These are phyloP conservation scores for Neofusicoccum umdonicola DNA, from an alignment of 2,329 filamentous ascomycete genomes.

Conservation along the genomic window DNA sequence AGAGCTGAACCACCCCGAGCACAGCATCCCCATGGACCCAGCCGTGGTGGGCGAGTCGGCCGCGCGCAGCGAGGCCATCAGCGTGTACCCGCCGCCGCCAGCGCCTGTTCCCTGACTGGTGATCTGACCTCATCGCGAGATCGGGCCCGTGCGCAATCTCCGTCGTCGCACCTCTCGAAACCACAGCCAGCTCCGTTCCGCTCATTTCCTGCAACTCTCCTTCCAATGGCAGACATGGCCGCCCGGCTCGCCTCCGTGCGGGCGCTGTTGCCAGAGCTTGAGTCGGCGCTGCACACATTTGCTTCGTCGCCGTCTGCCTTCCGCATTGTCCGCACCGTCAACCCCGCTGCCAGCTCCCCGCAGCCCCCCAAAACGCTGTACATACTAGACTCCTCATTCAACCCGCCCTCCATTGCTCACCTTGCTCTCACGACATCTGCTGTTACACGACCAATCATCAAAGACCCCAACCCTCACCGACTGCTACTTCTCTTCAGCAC, in stretches of 20 bases:
- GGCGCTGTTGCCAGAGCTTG: constrained; percentile 31
- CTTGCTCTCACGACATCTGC: constrained; percentile 55
- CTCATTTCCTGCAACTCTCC: background rate
- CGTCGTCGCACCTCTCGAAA: constrained; percentile 2
- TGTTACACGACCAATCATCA: constrained; percentile 31
- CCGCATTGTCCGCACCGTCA: constrained; percentile 35
- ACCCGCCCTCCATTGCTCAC: constrained; percentile 62
- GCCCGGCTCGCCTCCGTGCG: constrained; percentile 26
- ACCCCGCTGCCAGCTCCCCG: constrained; percentile 29
- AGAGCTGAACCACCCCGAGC: constrained; percentile 1
- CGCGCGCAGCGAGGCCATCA: constrained; percentile 3
- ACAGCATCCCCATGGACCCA: constrained; percentile 5
- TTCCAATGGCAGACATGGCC: constrained; percentile 28
- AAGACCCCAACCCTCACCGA: constrained; percentile 40
- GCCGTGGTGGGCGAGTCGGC: constrained; percentile 10
- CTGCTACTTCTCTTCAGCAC: constrained; percentile 61
- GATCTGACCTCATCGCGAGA: constrained; percentile 12
- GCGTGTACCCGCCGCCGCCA: constrained; percentile 14
- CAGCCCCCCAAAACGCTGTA: constrained; percentile 51
- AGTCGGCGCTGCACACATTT: constrained; percentile 32
- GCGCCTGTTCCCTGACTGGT: constrained; percentile 13
- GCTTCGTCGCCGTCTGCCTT: constrained; percentile 33
- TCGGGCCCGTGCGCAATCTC: constrained; percentile 15
- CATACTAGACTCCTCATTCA: constrained; percentile 66
- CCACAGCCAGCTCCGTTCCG: background rate